phyloP scores from a whole-genome alignment of 2,329 filamentous ascomycete species.

The Dendryphion nanum region DNA sequence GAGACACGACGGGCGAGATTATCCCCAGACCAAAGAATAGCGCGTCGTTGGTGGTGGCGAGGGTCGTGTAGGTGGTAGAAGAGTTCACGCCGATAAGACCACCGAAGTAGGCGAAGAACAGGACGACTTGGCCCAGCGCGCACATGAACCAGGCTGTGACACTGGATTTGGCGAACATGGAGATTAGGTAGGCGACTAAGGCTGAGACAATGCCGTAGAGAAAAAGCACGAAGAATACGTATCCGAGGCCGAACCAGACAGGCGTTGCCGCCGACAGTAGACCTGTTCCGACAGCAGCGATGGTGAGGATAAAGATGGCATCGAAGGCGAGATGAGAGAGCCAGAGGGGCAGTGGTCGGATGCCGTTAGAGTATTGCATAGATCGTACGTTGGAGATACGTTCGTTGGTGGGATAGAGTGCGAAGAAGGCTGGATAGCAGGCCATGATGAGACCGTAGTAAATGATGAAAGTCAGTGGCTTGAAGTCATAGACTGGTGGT shows the following conservation, averaged over 20 bases:
- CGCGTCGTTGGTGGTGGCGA: constrained; percentile 17
- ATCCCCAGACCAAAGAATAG: constrained; percentile 24
- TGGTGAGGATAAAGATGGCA: constrained; percentile 65
- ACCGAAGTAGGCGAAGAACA: constrained; percentile 46
- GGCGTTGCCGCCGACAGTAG: constrained; percentile 64
- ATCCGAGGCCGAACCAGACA: constrained; percentile 74
- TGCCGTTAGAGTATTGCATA: constrained; percentile 86
- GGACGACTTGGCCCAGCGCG: constrained; percentile 65
- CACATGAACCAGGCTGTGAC: constrained; percentile 73
- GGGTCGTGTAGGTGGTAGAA: constrained; percentile 11
- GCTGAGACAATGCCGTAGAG: constrained; percentile 75
- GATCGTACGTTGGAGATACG: constrained; percentile 73
- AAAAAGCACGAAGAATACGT: constrained; percentile 73
- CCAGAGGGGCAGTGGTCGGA: constrained; percentile 75
- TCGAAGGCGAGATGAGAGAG: constrained; percentile 74
- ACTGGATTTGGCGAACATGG: constrained; percentile 71
- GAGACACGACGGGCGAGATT: constrained; percentile 18
- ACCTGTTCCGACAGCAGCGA: constrained; percentile 64
- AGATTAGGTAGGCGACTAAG: constrained; percentile 72
- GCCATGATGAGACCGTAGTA: constrained; percentile 76
- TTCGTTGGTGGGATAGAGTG: constrained; percentile 80
- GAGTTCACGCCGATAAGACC: constrained; percentile 22
- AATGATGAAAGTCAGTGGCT: constrained; percentile 55
- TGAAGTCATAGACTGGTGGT: constrained; percentile 37
- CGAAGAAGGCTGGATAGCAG: constrained; percentile 80